Percentiles rank a stretch among this genome's conserved stretches.
Conservation (phyloP, 371 early-diverging fungal genomes). For the Mortierella sp. region DNA sequence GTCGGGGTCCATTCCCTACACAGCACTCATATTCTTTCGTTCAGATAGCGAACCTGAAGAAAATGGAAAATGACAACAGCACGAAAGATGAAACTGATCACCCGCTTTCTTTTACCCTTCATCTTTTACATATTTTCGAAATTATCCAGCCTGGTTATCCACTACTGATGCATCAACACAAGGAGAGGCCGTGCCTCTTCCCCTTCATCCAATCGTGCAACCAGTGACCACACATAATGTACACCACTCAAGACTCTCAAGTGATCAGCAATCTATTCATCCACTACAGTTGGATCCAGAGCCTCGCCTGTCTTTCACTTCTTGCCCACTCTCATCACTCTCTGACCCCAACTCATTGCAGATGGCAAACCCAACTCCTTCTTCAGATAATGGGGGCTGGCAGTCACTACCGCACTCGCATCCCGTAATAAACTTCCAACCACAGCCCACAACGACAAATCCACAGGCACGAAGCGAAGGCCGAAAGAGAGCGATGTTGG, state of each 20-base stretch:
- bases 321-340: slow-evolving; percentile 1
- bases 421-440: neutral
- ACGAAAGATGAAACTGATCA: slow-evolving; percentile 3
- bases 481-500: slow-evolving; percentile 36
- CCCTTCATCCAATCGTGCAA: neutral
- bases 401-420: neutral
- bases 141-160: slow-evolving; percentile 6
- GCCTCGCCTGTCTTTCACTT: slow-evolving; percentile 13
- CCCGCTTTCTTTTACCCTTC: neutral
- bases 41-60: neutral
- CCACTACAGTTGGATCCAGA: slow-evolving; percentile 27
- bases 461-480: neutral
- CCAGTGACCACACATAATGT: neutral
- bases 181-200: neutral
- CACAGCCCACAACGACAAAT: neutral
- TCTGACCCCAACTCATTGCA: neutral
- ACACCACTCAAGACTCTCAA: slow-evolving; percentile 7
- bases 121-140: neutral
- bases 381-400: neutral
- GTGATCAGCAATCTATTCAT: slow-evolving; percentile 34
- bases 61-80: too few relatives aligned
- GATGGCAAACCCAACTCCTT: neutral
- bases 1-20: neutral
- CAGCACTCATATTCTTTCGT: neutral
- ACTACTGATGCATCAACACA: neutral